Percentiles rank a stretch among this genome's conserved stretches.
These are phyloP conservation scores for Begonia loranthoides DNA, from an alignment of 306 rosid genomes.

Conservation along the genomic window DNA sequence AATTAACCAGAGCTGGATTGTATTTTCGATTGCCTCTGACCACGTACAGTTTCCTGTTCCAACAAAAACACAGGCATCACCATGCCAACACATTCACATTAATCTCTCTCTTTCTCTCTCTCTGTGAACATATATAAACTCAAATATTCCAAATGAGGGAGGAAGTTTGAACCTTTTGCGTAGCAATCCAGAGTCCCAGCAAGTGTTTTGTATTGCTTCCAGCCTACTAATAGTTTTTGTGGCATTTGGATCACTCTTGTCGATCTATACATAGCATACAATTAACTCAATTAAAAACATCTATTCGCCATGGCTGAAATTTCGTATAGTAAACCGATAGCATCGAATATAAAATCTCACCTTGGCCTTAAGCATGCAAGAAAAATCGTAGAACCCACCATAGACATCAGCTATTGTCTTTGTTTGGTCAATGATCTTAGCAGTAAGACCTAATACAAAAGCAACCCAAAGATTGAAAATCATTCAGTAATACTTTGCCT, in stretches of 20 bases:
- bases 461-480: not conserved
- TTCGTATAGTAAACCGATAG: not conserved
- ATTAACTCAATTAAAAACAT: not conserved
- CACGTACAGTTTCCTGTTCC: conserved; percentile 47
- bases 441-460: conserved; percentile 65
- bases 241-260: conserved; percentile 75
- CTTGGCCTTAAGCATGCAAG: conserved; percentile 64
- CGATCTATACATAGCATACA: conserved; percentile 41
- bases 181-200: conserved; percentile 71
- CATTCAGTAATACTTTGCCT: no score
- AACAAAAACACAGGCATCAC: not conserved
- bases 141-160: not conserved
- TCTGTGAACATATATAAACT: no score
- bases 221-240: conserved; percentile 70
- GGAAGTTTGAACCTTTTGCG: conserved; percentile 37
- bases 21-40: conserved; percentile 19
- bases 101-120: no score
- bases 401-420: conserved; percentile 78
- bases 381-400: conserved; percentile 82
- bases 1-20: conserved; percentile 38
- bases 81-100: no score
- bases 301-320: not conserved
- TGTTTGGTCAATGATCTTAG: conserved; percentile 82
- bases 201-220: conserved; percentile 54
- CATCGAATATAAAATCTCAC: conserved; percentile 21